phyloP scores from a whole-genome alignment of 208 protist species.

The Jaenimonas drosophilae region DNA sequence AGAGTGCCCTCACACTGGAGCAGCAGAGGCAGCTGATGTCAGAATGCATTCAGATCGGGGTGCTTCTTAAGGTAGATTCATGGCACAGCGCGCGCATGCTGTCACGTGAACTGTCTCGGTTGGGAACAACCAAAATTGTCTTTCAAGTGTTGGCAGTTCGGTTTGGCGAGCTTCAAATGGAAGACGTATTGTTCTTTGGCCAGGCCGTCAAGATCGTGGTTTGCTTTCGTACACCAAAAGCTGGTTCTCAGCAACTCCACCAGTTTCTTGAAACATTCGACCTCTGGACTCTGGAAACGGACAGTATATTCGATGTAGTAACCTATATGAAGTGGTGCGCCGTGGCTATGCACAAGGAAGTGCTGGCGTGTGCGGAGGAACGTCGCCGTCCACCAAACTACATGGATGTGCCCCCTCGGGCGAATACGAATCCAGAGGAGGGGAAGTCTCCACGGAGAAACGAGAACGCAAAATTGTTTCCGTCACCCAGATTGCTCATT shows the following conservation, averaged over 20 bases:
- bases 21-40: slow-evolving; percentile 43
- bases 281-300: slow-evolving; percentile 64
- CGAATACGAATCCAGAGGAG: no score
- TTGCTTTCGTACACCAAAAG: slow-evolving; percentile 69
- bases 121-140: slow-evolving; percentile 54
- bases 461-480: no score
- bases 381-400: no score
- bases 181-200: slow-evolving; percentile 72
- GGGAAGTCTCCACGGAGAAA: no score
- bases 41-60: slow-evolving; percentile 67
- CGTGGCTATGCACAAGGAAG: slow-evolving; percentile 58
- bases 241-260: slow-evolving; percentile 49
- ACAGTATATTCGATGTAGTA: slow-evolving; percentile 65
- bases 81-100: slow-evolving; percentile 84
- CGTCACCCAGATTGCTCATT: no score
- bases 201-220: slow-evolving; percentile 59
- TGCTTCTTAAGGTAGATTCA: slow-evolving; percentile 83
- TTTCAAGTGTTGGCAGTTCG: slow-evolving; percentile 73
- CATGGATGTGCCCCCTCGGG: no score
- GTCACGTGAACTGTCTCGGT: slow-evolving; percentile 38
- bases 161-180: slow-evolving; percentile 55
- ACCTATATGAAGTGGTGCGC: slow-evolving; percentile 79
- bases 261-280: slow-evolving; percentile 51
- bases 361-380: slow-evolving; percentile 22
- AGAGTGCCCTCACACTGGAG: slow-evolving; percentile 26